Evolutionary conservation across 345 rosid genomes (phyloP).

Genomic region (Syzygium aqueum): DNA sequence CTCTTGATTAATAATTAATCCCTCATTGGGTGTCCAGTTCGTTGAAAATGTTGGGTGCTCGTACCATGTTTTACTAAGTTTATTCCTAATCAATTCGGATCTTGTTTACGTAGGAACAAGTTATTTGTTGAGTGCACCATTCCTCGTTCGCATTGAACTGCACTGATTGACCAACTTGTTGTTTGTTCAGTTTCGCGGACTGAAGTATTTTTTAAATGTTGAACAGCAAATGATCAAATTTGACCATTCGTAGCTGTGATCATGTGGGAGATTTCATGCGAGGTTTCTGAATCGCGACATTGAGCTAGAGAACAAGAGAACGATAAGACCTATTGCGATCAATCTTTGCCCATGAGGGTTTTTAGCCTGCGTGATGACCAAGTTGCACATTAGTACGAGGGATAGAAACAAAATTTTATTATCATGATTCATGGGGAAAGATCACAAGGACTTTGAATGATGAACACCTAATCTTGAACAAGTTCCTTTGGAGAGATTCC

Average conservation of each 20-base stretch:
- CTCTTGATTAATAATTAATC: background rate
- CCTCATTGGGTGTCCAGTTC: background rate
- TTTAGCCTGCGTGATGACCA: background rate
- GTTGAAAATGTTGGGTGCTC: background rate
- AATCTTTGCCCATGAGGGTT: background rate
- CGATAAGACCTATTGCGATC: background rate
- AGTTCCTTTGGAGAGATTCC: background rate
- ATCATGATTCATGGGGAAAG: background rate
- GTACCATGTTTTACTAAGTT: background rate
- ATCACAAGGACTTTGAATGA: background rate
- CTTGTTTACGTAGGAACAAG: background rate
- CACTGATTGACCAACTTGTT: background rate
- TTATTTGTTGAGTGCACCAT: background rate
- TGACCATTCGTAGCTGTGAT: background rate
- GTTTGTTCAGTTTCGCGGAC: background rate
- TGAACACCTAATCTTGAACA: background rate
- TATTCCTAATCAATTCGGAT: background rate
- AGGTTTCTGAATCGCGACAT: background rate
- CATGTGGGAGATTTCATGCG: background rate
- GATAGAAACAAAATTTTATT: background rate
- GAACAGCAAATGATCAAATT: background rate
- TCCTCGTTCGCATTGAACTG: background rate
- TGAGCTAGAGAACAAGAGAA: background rate
- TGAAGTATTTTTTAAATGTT: no score
- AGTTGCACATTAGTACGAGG: background rate